Evolutionary conservation across 345 rosid species (phyloP).

Genomic region (Eucalyptus dawsonii): DNA sequence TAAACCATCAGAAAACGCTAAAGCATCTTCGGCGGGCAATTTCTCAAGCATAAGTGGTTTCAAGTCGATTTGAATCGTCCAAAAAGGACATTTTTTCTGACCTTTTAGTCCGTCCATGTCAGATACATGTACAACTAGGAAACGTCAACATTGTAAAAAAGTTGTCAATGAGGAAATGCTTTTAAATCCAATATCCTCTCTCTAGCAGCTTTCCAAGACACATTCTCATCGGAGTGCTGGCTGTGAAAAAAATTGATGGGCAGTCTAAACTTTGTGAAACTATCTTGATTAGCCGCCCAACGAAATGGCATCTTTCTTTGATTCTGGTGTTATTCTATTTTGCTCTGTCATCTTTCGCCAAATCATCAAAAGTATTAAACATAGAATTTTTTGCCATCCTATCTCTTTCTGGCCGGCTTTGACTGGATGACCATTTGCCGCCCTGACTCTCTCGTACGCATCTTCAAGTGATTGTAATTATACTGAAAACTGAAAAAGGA

Average conservation of each 20-base stretch:
- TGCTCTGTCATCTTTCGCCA: background rate
- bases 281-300: background rate
- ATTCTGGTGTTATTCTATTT: background rate
- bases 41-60: constrained; percentile 1
- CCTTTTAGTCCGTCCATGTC: background rate
- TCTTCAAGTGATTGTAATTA: background rate
- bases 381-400: background rate
- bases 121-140: background rate
- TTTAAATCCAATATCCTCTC: background rate
- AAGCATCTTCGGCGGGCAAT: constrained; percentile 34
- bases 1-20: constrained; percentile 56
- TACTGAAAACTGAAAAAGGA: background rate
- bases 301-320: background rate
- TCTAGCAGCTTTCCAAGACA: background rate
- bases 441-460: background rate
- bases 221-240: background rate
- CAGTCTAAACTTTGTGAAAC: background rate
- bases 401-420: background rate
- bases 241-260: background rate
- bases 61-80: background rate
- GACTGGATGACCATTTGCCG: background rate
- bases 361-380: background rate
- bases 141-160: background rate
- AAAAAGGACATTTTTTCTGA: background rate
- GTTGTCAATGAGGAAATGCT: background rate